Evolutionary conservation across 805 yeast genomes (phyloP).

Genomic region (Maudiozyma pseudohumilis): DNA sequence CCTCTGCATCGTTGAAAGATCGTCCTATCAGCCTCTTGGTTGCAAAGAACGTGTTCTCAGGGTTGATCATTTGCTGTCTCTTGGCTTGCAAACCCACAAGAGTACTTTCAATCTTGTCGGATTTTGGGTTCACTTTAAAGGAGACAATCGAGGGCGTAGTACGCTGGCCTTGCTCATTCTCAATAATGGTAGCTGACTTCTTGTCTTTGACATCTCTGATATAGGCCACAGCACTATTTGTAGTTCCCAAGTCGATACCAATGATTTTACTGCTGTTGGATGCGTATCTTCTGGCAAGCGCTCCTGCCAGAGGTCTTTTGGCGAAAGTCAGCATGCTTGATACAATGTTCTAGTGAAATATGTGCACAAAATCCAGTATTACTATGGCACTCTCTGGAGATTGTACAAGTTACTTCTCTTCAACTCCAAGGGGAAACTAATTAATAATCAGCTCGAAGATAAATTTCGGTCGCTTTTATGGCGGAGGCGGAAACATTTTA

Average conservation of each 20-base stretch:
- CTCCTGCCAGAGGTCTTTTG: background rate
- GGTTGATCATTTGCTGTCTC: conserved; percentile 67
- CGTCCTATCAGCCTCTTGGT: conserved; percentile 77
- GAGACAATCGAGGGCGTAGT: conserved; percentile 79
- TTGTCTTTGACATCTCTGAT: conserved; percentile 35
- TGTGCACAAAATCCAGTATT: no score
- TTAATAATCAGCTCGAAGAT: no score
- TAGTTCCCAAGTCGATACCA: conserved; percentile 80
- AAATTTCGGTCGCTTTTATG: no score
- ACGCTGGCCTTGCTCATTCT: conserved; percentile 64
- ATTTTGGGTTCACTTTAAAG: conserved; percentile 31
- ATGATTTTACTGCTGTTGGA: conserved; percentile 34
- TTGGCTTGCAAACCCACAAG: conserved; percentile 64
- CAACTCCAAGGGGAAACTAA: no score
- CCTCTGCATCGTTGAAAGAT: conserved; percentile 56
- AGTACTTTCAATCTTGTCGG: conserved; percentile 15
- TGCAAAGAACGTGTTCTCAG: conserved; percentile 71
- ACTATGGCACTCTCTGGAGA: no score
- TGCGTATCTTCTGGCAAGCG: background rate
- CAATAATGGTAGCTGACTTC: conserved; percentile 59
- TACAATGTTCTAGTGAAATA: background rate
- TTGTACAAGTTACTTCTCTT: no score
- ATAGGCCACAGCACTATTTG: conserved; percentile 75
- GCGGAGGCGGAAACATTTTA: no score
- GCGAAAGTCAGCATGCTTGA: background rate